Evolutionary conservation across 805 yeast genomes (phyloP).

Genomic region (Candida stauntonica): DNA sequence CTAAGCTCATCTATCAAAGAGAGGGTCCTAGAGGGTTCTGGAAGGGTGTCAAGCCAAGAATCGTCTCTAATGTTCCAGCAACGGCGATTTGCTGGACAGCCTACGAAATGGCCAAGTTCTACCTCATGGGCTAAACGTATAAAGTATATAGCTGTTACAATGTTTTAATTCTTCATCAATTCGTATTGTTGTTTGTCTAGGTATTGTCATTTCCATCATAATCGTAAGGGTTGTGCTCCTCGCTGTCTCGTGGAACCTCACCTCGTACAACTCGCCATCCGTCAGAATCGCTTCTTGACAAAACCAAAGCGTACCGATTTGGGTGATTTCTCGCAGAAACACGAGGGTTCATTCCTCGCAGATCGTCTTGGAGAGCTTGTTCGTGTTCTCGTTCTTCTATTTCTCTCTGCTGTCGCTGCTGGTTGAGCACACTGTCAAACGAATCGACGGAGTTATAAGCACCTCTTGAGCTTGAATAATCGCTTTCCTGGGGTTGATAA

Average conservation of each 20-base stretch:
- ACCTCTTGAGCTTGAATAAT: not conserved
- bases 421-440: not conserved
- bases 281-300: not conserved
- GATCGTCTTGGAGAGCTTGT: too few species aligned
- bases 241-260: not conserved
- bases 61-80: slow-evolving; percentile 87
- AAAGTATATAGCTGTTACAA: not conserved
- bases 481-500: not conserved
- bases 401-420: not conserved
- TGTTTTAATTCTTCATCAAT: not conserved
- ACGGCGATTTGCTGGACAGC: slow-evolving; percentile 98
- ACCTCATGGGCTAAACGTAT: slow-evolving; percentile 20
- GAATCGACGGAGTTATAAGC: not conserved
- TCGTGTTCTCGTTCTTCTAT: too few species aligned
- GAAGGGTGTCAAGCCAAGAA: slow-evolving; percentile 86
- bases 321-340: slow-evolving; percentile 4
- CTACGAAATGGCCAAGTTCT: slow-evolving; percentile 88
- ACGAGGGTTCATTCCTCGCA: not conserved
- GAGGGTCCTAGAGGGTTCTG: slow-evolving; percentile 65
- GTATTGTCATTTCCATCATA: not conserved
- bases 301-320: slow-evolving; percentile 4
- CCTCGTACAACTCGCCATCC: not conserved
- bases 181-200: not conserved
- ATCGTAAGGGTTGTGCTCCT: not conserved
- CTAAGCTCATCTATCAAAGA: slow-evolving; percentile 52